Evolutionary conservation across 2,329 filamentous ascomycete species (phyloP), one percentile per base, ranked within the genome.

Genomic region (Curvularia lunata): DNA sequence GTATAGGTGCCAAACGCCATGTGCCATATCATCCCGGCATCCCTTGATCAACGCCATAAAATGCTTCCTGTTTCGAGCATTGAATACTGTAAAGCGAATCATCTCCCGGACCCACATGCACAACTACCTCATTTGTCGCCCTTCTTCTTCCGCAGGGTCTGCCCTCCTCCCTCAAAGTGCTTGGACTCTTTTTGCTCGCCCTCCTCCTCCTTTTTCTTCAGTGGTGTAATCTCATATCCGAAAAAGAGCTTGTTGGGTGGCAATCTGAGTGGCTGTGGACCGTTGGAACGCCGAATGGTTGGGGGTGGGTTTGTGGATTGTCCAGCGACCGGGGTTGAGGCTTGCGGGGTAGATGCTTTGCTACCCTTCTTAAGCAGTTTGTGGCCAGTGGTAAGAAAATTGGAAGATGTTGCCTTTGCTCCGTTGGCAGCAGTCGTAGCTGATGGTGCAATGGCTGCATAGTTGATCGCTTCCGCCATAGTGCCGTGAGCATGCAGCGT

Each of bases 401-500:
- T 89, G 1, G 91, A 93, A 0, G 89, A 85, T 2, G 84, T 82
- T 4, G 86, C 85, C 65, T 83, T 84, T 10, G 86, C 85, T 37
- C 86, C 87, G 8, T 83, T 82, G 5, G 85, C 86, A 13, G 86
- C 88, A 13, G 87, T 84, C 2, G 83, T 86, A 6, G 91, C 85
- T 3, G 88, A 88, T 1, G 95, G 93, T 0, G 92, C 91, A 65
- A 99, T 96, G 30, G 92, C 86, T 51, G 87, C 86, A 78, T 98
- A 99, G 81, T 97, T 97, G 82, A 99, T 98, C n/a, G 92, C 87
- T 70, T 97, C 92, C 0, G 95, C 93, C 95, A 99, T 99, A 59
- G 89, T 93, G 10, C 95, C 95, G 69, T 96, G 91, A 61, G 83
- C 87, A 76, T 96, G 92, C 23, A 97, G 77, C 16, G 90, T 79